These are phyloP conservation scores for Lactifluus volemus DNA, from an alignment of 768 basidiomycete genomes.

Conservation along the genomic window DNA sequence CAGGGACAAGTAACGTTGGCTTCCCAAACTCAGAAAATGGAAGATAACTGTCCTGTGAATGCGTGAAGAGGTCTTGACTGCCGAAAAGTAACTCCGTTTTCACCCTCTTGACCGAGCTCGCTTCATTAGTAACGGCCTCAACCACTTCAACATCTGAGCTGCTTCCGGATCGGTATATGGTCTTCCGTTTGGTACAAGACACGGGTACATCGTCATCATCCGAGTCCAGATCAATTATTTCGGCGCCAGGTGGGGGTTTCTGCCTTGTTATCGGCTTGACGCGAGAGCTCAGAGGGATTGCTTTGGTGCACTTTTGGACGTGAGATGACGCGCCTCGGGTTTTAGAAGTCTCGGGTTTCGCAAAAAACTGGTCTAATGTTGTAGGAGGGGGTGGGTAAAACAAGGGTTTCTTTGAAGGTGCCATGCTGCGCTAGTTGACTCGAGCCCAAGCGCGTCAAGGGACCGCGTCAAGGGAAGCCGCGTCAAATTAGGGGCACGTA, in stretches of 20 bases:
- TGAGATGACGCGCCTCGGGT: not conserved
- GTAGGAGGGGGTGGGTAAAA: constrained; percentile 8
- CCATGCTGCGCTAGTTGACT: not conserved
- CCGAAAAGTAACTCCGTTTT: not conserved
- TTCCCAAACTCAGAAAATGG: constrained; percentile 10
- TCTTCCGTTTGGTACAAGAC: constrained; percentile 7
- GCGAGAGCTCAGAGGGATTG: not conserved
- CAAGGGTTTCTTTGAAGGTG: constrained; percentile 5
- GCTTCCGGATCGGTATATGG: constrained; percentile 3
- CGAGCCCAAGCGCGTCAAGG: not conserved
- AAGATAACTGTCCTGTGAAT: not conserved
- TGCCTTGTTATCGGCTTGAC: not conserved
- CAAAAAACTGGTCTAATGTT: constrained; percentile 17
- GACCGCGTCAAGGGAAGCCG: no score
- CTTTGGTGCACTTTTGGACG: not conserved
- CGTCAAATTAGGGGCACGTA: not conserved
- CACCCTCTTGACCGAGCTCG: constrained; percentile 2
- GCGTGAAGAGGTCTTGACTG: not conserved
- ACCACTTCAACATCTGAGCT: constrained; percentile 21
- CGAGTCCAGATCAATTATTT: constrained; percentile 28
- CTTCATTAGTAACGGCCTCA: not conserved
- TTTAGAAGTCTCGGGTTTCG: not conserved
- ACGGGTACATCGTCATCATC: constrained; percentile 24
- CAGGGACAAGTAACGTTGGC: constrained; percentile 3
- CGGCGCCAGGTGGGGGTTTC: not conserved